A percentile compares a stretch with the other conserved stretches of the same genome.
phyloP scores from a whole-genome alignment of 129 eudicot species.

The Chrysanthemum seticuspe region DNA sequence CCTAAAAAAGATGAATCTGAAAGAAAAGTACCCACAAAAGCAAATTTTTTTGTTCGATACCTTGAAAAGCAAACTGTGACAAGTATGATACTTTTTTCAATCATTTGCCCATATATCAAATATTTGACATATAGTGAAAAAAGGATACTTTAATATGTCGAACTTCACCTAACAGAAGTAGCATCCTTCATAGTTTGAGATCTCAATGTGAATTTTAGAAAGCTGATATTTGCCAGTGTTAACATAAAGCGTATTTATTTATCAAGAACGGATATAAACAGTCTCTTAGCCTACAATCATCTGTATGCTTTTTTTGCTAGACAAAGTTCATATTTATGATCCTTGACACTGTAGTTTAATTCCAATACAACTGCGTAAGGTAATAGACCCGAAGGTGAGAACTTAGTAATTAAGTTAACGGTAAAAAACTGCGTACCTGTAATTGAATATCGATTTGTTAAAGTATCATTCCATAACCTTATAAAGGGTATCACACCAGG shows the following conservation, averaged over 20 bases:
- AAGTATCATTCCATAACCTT: slow-evolving; percentile 13
- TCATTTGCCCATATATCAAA: neutral
- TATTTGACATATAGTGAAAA: neutral
- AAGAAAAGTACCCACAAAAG: no score
- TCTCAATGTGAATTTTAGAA: neutral
- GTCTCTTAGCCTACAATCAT: neutral
- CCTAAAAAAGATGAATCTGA: no score
- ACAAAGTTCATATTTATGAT: neutral
- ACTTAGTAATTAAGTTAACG: no score
- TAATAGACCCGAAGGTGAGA: no score
- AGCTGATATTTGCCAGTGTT: neutral
- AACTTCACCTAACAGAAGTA: neutral
- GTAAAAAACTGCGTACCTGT: no score
- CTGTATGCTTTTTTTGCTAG: neutral
- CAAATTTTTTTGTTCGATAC: no score
- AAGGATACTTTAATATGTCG: neutral
- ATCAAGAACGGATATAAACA: neutral
- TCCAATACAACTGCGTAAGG: no score
- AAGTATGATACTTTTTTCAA: no score
- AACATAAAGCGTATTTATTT: neutral
- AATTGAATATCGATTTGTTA: no score
- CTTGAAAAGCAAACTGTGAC: no score
- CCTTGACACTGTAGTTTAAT: neutral
- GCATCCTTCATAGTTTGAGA: neutral
- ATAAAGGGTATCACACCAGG: slow-evolving; percentile 68